Evolutionary conservation across 306 rosid species (phyloP).

Genomic region (Elaeagnus macrophylla): DNA sequence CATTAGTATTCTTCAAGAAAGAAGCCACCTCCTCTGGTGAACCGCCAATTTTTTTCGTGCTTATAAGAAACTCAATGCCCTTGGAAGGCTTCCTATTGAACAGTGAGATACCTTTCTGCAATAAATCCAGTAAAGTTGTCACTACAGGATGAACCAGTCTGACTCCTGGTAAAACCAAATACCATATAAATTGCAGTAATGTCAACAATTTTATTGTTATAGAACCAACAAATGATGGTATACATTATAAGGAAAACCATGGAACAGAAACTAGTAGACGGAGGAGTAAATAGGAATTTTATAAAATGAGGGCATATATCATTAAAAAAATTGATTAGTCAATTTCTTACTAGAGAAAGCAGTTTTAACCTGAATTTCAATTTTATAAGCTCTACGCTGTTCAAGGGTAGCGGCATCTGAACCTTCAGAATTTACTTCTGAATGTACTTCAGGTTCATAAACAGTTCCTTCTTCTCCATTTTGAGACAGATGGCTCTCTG

Average conservation of each 20-base stretch:
- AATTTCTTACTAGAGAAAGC: slow-evolving; percentile 15
- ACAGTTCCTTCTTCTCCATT: slow-evolving; percentile 74
- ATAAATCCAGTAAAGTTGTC: slow-evolving; percentile 37
- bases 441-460: slow-evolving; percentile 65
- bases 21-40: slow-evolving; percentile 85
- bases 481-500: slow-evolving; percentile 41
- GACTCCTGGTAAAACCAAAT: slow-evolving; percentile 17
- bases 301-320: slow-evolving; percentile 1
- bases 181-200: slow-evolving; percentile 10
- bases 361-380: slow-evolving; percentile 81
- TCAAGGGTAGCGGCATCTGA: slow-evolving; percentile 89
- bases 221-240: not conserved
- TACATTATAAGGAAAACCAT: slow-evolving; percentile 4
- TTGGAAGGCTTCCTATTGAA: slow-evolving; percentile 93
- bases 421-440: slow-evolving; percentile 61
- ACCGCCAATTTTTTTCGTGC: slow-evolving; percentile 67
- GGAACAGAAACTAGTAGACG: not conserved
- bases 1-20: slow-evolving; percentile 71
- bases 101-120: slow-evolving; percentile 93
- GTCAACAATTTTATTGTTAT: slow-evolving; percentile 4
- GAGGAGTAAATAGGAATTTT: slow-evolving; percentile 3
- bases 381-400: slow-evolving; percentile 88
- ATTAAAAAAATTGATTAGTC: not conserved
- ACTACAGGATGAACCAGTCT: slow-evolving; percentile 24
- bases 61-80: slow-evolving; percentile 81